phyloP scores from a whole-genome alignment of 2,329 filamentous ascomycete species.

The Colletotrichum tropicicola region DNA sequence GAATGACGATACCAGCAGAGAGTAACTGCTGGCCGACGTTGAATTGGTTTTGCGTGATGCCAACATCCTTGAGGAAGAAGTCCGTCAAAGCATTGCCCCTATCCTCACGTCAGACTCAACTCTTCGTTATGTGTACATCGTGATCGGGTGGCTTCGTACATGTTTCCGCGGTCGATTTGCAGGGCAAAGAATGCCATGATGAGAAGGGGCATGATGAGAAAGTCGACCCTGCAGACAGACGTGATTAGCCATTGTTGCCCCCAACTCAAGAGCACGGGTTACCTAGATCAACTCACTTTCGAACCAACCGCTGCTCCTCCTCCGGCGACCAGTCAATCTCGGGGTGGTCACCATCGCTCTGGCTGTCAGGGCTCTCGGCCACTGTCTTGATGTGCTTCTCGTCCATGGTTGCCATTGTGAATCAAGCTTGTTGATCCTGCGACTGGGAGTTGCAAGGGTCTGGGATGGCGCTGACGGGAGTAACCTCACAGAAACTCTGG shows the following conservation, averaged over 20 bases:
- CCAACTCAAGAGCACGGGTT: neutral
- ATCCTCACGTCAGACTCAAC: neutral
- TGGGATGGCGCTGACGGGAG: neutral
- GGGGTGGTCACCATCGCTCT: slow-evolving; percentile 5
- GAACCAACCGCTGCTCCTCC: slow-evolving; percentile 38
- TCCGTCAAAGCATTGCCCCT: slow-evolving; percentile 31
- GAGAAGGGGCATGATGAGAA: slow-evolving; percentile 54
- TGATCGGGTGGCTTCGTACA: slow-evolving; percentile 38
- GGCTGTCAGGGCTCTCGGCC: slow-evolving; percentile 1
- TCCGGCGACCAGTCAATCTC: slow-evolving; percentile 36
- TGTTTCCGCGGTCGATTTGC: slow-evolving; percentile 44
- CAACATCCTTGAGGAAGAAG: slow-evolving; percentile 56
- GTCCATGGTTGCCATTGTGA: slow-evolving; percentile 2
- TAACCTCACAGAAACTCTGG: neutral
- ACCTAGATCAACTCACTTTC: slow-evolving; percentile 34
- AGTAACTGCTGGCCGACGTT: slow-evolving; percentile 61
- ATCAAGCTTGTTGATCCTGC: neutral
- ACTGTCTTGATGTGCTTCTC: slow-evolving; percentile 10
- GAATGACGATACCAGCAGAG: slow-evolving; percentile 56
- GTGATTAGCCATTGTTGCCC: neutral
- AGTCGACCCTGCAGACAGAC: slow-evolving; percentile 47
- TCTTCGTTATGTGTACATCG: neutral
- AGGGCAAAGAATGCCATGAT: slow-evolving; percentile 56
- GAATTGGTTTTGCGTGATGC: slow-evolving; percentile 59
- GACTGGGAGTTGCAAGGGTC: neutral